Conservation (phyloP, 164 flowering plant genomes). For the Brasenia schreberi region DNA sequence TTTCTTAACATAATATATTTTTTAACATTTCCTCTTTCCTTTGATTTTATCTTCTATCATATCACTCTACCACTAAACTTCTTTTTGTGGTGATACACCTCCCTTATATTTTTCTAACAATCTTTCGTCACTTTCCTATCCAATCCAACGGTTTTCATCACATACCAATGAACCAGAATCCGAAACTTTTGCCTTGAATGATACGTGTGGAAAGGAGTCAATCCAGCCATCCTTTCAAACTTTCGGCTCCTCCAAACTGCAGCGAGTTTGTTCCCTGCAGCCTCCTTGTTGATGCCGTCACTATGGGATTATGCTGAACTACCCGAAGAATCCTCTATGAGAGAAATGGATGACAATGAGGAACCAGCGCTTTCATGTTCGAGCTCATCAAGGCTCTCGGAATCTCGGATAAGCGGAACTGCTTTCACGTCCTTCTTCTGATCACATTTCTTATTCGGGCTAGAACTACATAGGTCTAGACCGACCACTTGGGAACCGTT, state of each 20-base stretch:
- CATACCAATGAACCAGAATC: slow-evolving; percentile 1
- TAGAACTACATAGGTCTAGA: not conserved
- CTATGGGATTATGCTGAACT: not conserved
- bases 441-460: not conserved
- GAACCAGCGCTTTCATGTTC: slow-evolving; percentile 27
- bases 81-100: too few relatives aligned
- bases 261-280: too few relatives aligned
- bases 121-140: too few relatives aligned
- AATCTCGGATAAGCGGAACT: slow-evolving; percentile 1
- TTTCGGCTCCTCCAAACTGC: too few relatives aligned
- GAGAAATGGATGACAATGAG: slow-evolving; percentile 20
- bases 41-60: too few relatives aligned
- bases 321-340: slow-evolving; percentile 3
- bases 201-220: not conserved
- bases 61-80: too few relatives aligned
- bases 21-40: too few relatives aligned
- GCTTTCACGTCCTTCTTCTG: not conserved
- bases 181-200: not conserved
- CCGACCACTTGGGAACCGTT: slow-evolving; percentile 1
- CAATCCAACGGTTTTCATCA: too few relatives aligned
- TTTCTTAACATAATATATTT: too few relatives aligned
- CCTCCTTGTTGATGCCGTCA: too few relatives aligned
- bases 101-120: too few relatives aligned
- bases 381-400: slow-evolving; percentile 8
- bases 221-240: too few relatives aligned